phyloP scores from a whole-genome alignment of 2,329 filamentous ascomycete genomes.

The Colletotrichum truncatum region DNA sequence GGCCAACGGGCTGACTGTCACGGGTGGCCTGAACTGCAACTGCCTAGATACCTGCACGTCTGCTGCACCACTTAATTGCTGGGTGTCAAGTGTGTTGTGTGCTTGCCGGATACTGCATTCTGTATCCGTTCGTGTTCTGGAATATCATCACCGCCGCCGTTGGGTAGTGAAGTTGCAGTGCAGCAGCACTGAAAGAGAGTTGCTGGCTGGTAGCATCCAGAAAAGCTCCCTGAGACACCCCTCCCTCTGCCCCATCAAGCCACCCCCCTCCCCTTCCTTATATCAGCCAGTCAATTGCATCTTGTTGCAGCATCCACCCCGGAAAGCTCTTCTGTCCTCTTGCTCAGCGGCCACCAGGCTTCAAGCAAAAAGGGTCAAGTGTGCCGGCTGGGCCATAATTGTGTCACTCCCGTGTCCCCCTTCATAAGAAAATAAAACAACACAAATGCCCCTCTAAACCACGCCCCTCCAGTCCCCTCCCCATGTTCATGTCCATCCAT shows the following conservation, averaged over 20 bases:
- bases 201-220: no score
- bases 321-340: background rate
- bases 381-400: slow-evolving; percentile 24
- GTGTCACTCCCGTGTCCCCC: slow-evolving; percentile 30
- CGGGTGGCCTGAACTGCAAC: no score
- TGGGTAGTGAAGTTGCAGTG: no score
- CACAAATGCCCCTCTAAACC: slow-evolving; percentile 15
- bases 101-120: no score
- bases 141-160: no score
- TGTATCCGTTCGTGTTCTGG: no score
- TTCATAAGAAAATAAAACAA: slow-evolving; percentile 30
- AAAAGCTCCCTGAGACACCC: background rate
- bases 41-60: no score
- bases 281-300: slow-evolving; percentile 14
- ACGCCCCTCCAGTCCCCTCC: background rate
- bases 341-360: no score
- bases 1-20: no score
- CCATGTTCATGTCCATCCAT: slow-evolving; percentile 16
- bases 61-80: no score
- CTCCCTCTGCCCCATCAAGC: background rate
- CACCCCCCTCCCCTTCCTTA: background rate
- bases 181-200: no score
- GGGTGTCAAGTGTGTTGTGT: no score
- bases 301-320: slow-evolving; percentile 6
- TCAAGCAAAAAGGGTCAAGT: slow-evolving; percentile 13